Evolutionary conservation across 306 rosid species (phyloP).

Genomic region (Chamaecrista fasciculata): DNA sequence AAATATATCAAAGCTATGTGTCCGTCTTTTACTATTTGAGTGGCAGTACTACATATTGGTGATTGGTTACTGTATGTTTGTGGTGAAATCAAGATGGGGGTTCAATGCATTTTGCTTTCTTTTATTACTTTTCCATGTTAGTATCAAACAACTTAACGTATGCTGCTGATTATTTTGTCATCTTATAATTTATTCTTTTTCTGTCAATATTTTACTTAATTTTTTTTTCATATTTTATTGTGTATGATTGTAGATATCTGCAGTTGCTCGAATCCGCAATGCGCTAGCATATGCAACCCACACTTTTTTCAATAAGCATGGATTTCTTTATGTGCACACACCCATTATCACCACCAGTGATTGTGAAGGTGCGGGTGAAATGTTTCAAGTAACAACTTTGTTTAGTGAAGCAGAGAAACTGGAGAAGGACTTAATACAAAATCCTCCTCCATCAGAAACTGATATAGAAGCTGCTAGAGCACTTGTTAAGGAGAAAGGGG

Average conservation of each 20-base stretch:
- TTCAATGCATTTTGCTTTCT: neutral
- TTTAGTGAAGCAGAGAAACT: slow-evolving; percentile 76
- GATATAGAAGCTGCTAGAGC: slow-evolving; percentile 69
- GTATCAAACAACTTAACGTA: neutral
- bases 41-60: neutral
- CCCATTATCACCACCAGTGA: slow-evolving; percentile 96
- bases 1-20: too few species aligned
- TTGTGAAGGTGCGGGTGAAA: slow-evolving; percentile 99
- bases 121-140: neutral
- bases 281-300: slow-evolving; percentile 92
- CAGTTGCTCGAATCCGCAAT: slow-evolving; percentile 79
- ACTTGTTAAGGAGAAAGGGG: slow-evolving; percentile 70
- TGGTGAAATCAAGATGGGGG: neutral
- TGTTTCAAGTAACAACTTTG: slow-evolving; percentile 97
- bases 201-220: neutral
- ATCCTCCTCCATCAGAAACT: slow-evolving; percentile 80
- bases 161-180: neutral
- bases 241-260: slow-evolving; percentile 62
- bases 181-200: neutral
- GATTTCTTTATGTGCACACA: slow-evolving; percentile 85
- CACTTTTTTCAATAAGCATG: slow-evolving; percentile 69
- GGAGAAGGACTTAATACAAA: slow-evolving; percentile 72
- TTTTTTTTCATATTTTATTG: neutral
- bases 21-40: too few species aligned
- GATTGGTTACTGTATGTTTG: neutral